Evolutionary conservation across 768 basidiomycete genomes (phyloP).

Genomic region (Leucosporidium yakuticum): DNA sequence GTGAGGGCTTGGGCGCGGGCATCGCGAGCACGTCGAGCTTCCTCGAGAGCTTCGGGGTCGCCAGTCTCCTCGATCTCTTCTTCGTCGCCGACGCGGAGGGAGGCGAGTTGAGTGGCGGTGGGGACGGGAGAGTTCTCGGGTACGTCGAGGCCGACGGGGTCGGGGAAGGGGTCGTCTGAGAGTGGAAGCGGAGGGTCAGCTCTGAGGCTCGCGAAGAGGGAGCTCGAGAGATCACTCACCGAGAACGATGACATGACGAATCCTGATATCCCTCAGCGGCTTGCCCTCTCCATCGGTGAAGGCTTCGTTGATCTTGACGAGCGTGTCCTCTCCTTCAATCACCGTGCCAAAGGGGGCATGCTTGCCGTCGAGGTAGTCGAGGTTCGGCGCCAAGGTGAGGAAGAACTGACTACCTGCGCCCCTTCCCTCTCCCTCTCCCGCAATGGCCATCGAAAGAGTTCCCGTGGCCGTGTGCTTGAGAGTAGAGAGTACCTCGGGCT

Average conservation of each 20-base stretch:
- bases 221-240: conserved; percentile 51
- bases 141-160: conserved; percentile 66
- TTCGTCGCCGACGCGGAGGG: conserved; percentile 86
- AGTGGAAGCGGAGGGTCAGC: neutral
- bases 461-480: conserved; percentile 80
- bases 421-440: conserved; percentile 62
- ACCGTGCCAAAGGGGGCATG: conserved; percentile 94
- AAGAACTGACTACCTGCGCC: conserved; percentile 96
- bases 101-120: conserved; percentile 63
- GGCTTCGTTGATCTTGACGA: conserved; percentile 87
- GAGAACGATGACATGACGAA: conserved; percentile 90
- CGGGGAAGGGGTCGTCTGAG: conserved; percentile 88
- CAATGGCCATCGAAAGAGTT: conserved; percentile 95
- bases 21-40: conserved; percentile 71
- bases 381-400: conserved; percentile 79
- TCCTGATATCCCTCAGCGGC: conserved; percentile 88
- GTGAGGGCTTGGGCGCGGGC: conserved; percentile 90
- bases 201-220: neutral
- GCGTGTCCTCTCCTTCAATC: conserved; percentile 70
- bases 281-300: conserved; percentile 81
- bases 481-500: conserved; percentile 46
- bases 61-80: conserved; percentile 56
- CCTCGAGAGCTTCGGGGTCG: conserved; percentile 80
- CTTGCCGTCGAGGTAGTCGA: conserved; percentile 91
- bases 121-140: conserved; percentile 70